Conservation (phyloP, 106 monocot species). For the Alisma plantagoaquatica region DNA sequence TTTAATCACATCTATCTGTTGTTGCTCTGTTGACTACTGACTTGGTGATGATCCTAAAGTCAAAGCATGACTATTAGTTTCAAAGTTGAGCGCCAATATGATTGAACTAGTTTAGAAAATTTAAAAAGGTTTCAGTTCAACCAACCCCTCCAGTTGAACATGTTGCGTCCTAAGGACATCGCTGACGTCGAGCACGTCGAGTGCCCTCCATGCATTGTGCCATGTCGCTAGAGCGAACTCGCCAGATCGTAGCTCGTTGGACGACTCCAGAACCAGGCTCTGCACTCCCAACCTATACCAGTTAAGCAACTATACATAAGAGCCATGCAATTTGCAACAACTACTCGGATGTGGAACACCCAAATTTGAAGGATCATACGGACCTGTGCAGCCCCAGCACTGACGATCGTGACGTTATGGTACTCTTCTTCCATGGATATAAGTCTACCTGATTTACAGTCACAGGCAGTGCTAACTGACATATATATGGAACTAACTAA, state of each 20-base stretch:
- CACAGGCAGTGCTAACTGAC: too few relatives aligned
- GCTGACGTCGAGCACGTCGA: conserved; percentile 14
- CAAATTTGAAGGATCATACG: not conserved
- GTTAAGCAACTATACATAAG: too few relatives aligned
- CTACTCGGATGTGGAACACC: not conserved
- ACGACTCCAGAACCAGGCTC: conserved; percentile 14
- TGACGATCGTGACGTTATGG: conserved; percentile 7
- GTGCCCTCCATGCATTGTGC: conserved; percentile 17
- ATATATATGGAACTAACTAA: too few relatives aligned
- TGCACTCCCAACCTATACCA: conserved; percentile 4
- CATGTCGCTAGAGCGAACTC: conserved; percentile 11
- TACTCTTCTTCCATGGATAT: conserved; percentile 5
- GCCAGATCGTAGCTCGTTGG: conserved; percentile 6
- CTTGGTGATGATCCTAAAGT: too few relatives aligned
- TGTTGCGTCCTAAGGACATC: conserved; percentile 5
- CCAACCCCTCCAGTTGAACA: too few relatives aligned
- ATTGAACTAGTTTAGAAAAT: too few relatives aligned
- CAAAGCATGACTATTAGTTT: too few relatives aligned
- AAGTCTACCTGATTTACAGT: too few relatives aligned
- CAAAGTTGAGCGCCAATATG: too few relatives aligned
- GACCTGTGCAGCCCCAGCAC: conserved; percentile 13
- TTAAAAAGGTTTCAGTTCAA: too few relatives aligned
- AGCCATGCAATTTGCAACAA: not conserved
- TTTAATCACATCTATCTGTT: too few relatives aligned
- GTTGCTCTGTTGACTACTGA: too few relatives aligned